phyloP scores from a whole-genome alignment of 1,139 yeast species.

The Candida labiduridarum region DNA sequence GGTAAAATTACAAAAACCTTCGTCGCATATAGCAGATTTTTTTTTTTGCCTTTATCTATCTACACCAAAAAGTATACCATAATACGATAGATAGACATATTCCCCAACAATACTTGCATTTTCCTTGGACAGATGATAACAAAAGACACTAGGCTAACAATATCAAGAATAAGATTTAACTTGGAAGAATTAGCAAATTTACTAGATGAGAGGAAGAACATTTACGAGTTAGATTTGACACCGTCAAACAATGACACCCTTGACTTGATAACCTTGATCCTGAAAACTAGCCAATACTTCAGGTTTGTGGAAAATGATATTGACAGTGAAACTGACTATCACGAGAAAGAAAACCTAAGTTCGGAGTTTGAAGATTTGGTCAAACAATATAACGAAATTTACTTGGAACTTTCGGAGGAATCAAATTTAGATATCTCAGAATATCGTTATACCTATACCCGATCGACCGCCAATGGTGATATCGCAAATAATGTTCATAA shows the following conservation, averaged over 20 bases:
- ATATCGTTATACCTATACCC: conserved; percentile 27
- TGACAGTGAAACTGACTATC: conserved; percentile 17
- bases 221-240: conserved; percentile 44
- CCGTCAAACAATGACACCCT: conserved; percentile 58
- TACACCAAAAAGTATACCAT: neutral
- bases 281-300: conserved; percentile 33
- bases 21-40: no score
- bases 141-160: conserved; percentile 19
- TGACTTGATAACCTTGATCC: conserved; percentile 49
- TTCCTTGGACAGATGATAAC: neutral
- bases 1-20: no score
- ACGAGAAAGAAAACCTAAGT: conserved; percentile 9
- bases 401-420: conserved; percentile 29
- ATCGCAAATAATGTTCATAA: conserved; percentile 24
- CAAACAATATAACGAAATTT: conserved; percentile 23
- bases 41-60: neutral
- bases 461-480: conserved; percentile 5
- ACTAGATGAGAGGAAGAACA: conserved; percentile 54
- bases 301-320: conserved; percentile 37
- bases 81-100: neutral
- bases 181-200: conserved; percentile 42
- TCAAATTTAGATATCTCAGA: conserved; percentile 38
- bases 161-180: conserved; percentile 18
- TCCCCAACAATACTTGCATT: neutral
- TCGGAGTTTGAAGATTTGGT: conserved; percentile 21